Conservation (phyloP, 257 asterid species). For the Solanum chmielewskii region DNA sequence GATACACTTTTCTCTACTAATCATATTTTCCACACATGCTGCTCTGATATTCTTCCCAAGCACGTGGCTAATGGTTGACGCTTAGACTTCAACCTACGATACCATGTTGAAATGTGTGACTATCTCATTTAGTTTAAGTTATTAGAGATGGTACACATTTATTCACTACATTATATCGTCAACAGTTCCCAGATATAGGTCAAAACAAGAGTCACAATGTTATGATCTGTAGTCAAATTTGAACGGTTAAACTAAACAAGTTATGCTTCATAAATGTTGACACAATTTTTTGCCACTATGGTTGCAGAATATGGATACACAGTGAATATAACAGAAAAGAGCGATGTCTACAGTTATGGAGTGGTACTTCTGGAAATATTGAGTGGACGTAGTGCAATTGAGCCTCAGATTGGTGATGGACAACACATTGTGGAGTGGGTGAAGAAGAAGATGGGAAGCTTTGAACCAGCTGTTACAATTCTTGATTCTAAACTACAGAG, state of each 20-base stretch:
- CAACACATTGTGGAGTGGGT: slow-evolving; percentile 95
- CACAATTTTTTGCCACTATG: not conserved
- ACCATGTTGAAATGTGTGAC: not conserved
- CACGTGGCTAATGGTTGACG: not conserved
- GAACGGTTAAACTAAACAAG: not conserved
- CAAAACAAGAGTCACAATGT: not conserved
- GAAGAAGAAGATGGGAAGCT: slow-evolving; percentile 94
- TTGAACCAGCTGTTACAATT: slow-evolving; percentile 65
- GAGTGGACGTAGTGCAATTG: slow-evolving; percentile 75
- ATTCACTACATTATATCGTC: not conserved
- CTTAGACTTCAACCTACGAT: not conserved
- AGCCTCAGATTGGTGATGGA: slow-evolving; percentile 70
- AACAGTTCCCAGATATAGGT: not conserved
- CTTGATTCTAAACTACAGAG: slow-evolving; percentile 73
- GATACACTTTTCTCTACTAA: not conserved
- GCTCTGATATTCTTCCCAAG: not conserved
- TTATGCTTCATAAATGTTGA: not conserved
- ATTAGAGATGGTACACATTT: not conserved
- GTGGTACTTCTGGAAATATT: slow-evolving; percentile 78
- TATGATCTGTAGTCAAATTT: not conserved
- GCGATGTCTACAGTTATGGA: slow-evolving; percentile 90
- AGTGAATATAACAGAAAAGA: slow-evolving; percentile 78
- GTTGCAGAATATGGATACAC: slow-evolving; percentile 85
- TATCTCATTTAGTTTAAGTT: not conserved
- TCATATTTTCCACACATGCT: not conserved